Evolutionary conservation across 306 rosid genomes (phyloP), one percentile per base, ranked within the genome.

Genomic region (Trifolium fragiferum): DNA sequence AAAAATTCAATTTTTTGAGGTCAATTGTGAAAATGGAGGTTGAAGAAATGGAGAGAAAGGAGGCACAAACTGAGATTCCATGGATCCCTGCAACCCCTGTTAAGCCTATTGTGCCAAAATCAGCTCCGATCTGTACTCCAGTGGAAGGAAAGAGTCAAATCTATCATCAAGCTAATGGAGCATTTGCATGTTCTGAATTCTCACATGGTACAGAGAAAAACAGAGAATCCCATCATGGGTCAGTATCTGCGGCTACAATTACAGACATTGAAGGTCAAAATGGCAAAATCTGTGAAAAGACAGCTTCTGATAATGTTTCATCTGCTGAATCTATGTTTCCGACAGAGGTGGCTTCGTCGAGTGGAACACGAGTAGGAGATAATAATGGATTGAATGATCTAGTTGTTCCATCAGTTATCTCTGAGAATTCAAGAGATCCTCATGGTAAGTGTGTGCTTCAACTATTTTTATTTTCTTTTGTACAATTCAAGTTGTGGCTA

Each of bases 51-150:
- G 72, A 54, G 2, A 20, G 32, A 15, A 43, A 73, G 8, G 65
- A 78, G 41, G 18, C 11, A 8, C 51, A 70, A 60, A 27, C 20
- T 5, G 66, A 78, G 79, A 64, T 50, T 66, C 70, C 76, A 25
- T 81, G 78, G 88, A 60, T 51, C 53, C 88, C 85, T 10, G 25
- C 66, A 14, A 81, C 83, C 15, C 85, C 85, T 14, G 5, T 21
- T 14, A 84, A 81, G 79, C 79, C 85, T 3, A 16, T 23, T 81
- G 12, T 49, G 10, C 25, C 44, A 3, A 81, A 58, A 78, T 21
- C 79, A 66, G 79, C 21, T 57, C 88, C 83, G 85, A 84, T 84
- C 88, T 84, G 68, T 71, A n/a, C 15, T 0, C 19, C 78, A 14
- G 79, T 1, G 35, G 83, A 58, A 21, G 71, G 55, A 66, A 74